phyloP scores from a whole-genome alignment of 73 alveolate species.

The Durusdinium trenchii region DNA sequence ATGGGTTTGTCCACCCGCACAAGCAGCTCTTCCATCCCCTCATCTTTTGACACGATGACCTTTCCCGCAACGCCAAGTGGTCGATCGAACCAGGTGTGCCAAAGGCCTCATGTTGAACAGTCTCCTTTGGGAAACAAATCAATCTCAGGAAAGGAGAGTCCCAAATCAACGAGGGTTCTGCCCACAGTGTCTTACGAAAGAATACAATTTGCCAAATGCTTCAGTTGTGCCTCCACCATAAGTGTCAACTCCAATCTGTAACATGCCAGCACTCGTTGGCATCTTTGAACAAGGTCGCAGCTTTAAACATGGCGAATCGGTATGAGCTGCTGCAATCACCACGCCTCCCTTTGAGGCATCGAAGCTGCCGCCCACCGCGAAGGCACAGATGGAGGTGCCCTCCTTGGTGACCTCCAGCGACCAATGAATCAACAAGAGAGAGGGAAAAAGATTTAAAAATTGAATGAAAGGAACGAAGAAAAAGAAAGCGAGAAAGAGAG shows the following conservation, averaged over 20 bases:
- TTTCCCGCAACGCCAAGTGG: slow-evolving; percentile 99
- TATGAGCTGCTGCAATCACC: slow-evolving; percentile 96
- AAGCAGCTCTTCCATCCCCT: slow-evolving; percentile 97
- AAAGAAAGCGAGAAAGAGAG: too few relatives aligned
- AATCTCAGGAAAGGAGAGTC: too few relatives aligned
- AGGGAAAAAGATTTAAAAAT: slow-evolving; percentile 97
- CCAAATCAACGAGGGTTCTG: background rate
- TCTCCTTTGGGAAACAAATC: too few relatives aligned
- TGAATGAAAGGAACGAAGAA: slow-evolving; percentile 97
- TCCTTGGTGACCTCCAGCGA: slow-evolving; percentile 35
- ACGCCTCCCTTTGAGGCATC: slow-evolving; percentile 93
- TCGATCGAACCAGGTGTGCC: slow-evolving; percentile 99
- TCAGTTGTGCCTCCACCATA: slow-evolving; percentile 95
- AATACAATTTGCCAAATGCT: background rate
- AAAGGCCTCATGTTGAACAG: background rate
- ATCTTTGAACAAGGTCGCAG: slow-evolving; percentile 91
- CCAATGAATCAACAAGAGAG: slow-evolving; percentile 21
- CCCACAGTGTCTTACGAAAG: too few relatives aligned
- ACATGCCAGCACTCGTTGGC: slow-evolving; percentile 97
- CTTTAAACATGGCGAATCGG: slow-evolving; percentile 98
- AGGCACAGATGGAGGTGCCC: slow-evolving; percentile 72
- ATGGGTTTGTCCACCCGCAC: slow-evolving; percentile 98
- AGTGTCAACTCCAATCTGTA: slow-evolving; percentile 97
- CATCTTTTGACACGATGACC: slow-evolving; percentile 96
- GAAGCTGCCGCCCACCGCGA: slow-evolving; percentile 44